Percentiles rank a stretch among this genome's conserved stretches.
Evolutionary conservation across 257 asterid genomes (phyloP).

Genomic region (Leptodermis oblonga): DNA sequence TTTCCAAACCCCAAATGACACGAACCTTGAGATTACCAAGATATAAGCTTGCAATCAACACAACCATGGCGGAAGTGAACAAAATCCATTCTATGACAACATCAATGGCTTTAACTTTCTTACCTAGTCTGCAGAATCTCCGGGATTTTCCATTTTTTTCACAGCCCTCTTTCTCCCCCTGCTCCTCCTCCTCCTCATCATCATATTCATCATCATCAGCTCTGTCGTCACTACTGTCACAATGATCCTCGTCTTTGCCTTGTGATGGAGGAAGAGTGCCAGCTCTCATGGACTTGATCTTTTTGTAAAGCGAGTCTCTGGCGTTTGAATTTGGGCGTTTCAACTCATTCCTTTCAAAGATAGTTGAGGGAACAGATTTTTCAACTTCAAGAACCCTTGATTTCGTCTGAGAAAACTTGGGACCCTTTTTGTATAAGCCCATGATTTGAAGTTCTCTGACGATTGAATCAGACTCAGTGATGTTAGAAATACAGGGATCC

Average conservation of each 20-base stretch:
- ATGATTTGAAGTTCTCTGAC: background rate
- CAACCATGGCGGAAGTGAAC: conserved; percentile 8
- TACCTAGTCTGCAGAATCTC: conserved; percentile 10
- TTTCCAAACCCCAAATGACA: conserved; percentile 17
- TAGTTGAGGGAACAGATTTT: background rate
- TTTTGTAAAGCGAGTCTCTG: background rate
- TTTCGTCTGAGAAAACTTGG: conserved; percentile 11
- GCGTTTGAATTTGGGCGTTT: background rate
- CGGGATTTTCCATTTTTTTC: background rate
- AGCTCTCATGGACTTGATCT: conserved; percentile 12
- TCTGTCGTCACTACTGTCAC: background rate
- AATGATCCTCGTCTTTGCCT: background rate
- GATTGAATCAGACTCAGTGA: too few relatives aligned
- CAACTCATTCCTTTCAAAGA: background rate
- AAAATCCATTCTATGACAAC: conserved; percentile 20
- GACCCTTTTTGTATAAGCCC: background rate
- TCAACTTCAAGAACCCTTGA: conserved; percentile 22
- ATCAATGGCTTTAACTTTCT: conserved; percentile 13
- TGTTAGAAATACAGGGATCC: conserved; percentile 2
- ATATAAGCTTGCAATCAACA: conserved; percentile 16
- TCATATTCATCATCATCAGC: background rate
- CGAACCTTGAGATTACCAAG: background rate
- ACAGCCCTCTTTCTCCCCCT: background rate
- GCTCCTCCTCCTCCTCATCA: background rate
- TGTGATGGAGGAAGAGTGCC: conserved; percentile 3